Evolutionary conservation across 192 early-diverging fungal genomes (phyloP), one percentile per base, ranked within the genome.

Genomic region (Spizellomyces sp.): DNA sequence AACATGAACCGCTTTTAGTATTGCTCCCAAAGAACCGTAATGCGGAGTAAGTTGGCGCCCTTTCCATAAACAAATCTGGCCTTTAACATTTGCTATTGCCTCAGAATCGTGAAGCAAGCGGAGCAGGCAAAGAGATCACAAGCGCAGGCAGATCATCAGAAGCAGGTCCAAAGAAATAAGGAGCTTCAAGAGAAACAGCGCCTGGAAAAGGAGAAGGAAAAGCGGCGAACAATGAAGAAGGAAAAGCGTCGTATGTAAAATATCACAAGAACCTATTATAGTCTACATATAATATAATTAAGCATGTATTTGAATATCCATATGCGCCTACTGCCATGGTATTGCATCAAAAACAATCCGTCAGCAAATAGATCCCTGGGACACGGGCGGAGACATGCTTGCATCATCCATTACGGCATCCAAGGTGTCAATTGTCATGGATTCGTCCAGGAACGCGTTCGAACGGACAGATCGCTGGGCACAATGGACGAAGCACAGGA

Each of bases 21-120:
- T 44, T 70, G n/a, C 62, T 89, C 14, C 61, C 76, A 69, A 75
- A 77, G 7, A 91, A 91, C 67, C 79, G 69, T 22, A 91, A 91
- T 70, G 79, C 82, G 1, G 83, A 86, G 8, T 61, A 77, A 9
- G 78, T 90, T 5, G 86, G 89, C 27, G 27, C 27, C 27, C 1
- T 36, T 36, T 0, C 27, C 27, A 36, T 36, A 2, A 0, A 36
- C 0, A 36, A 36, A 36, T 36, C 27, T 36, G 27, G 27, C 0
- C 27, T 36, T 36, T 36, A 36, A 36, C 27, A 36, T 36, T 36
- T 36, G 27, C 3, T 36, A 36, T 36, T 36, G 27, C 27, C 27
- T 36, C 27, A 36, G 27, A 36, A 36, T 36, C 27, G 27, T 36
- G 27, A 36, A 36, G 70, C 78, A 90, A 45, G 79, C 82, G 50